A percentile compares a stretch with the other conserved stretches of the same genome.
These are phyloP conservation scores for Tilletia setariae DNA, from an alignment of 1,284 basidiomycete species.

Conservation along the genomic window DNA sequence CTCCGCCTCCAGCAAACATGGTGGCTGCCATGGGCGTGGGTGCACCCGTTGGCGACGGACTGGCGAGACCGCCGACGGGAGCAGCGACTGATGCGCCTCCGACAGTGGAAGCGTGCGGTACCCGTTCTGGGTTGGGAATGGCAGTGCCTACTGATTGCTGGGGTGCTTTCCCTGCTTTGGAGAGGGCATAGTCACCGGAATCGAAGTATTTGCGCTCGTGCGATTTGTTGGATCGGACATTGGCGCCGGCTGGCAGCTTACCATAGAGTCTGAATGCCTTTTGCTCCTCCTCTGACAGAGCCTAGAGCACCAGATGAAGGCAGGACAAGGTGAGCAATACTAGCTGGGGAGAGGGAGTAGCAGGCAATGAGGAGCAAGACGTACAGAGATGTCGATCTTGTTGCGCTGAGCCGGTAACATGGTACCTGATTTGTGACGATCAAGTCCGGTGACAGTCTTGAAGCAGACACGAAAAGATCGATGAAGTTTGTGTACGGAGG, in stretches of 20 bases:
- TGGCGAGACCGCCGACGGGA: background rate
- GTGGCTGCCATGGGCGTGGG: slow-evolving; percentile 15
- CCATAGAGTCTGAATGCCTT: slow-evolving; percentile 92
- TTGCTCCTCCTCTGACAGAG: slow-evolving; percentile 83
- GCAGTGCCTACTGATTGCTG: slow-evolving; percentile 85
- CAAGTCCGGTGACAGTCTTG: no score
- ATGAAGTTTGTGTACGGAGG: no score
- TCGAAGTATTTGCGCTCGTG: slow-evolving; percentile 98
- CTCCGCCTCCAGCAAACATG: slow-evolving; percentile 9
- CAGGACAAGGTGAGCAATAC: background rate
- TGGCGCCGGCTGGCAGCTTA: slow-evolving; percentile 88
- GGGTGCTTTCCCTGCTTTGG: slow-evolving; percentile 85
- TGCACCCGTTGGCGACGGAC: background rate
- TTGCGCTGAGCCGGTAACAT: slow-evolving; percentile 81
- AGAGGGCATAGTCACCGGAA: slow-evolving; percentile 93
- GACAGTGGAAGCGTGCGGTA: slow-evolving; percentile 55
- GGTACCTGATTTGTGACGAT: slow-evolving; percentile 26
- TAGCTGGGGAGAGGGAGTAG: background rate
- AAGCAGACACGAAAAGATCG: no score
- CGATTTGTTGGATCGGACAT: slow-evolving; percentile 86
- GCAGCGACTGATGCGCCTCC: slow-evolving; percentile 25
- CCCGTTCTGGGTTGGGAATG: slow-evolving; percentile 80
- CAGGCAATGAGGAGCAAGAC: slow-evolving; percentile 45
- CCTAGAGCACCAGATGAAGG: slow-evolving; percentile 59
- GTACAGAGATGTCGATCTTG: slow-evolving; percentile 84